These are phyloP conservation scores for Suhomyces faveliae DNA, from an alignment of 805 yeast species.

Conservation along the genomic window DNA sequence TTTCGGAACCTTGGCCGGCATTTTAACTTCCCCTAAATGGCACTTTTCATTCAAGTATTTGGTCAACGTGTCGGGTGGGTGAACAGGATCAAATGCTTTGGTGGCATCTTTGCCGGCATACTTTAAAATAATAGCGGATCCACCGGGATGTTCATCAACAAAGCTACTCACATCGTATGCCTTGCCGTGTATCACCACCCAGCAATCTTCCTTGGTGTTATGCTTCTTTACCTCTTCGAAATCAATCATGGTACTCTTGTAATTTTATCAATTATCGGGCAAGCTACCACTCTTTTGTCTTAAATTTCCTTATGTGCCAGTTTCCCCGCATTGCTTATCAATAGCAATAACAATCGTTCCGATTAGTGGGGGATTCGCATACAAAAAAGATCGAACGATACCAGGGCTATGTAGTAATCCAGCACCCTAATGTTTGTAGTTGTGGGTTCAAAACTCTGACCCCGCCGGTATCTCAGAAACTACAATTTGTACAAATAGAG, in stretches of 20 bases:
- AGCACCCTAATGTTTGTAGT: too few relatives aligned
- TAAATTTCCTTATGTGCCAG: neutral
- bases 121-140: conserved; percentile 51
- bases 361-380: neutral
- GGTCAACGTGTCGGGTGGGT: conserved; percentile 82
- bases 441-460: too few relatives aligned
- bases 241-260: neutral
- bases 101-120: conserved; percentile 61
- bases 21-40: conserved; percentile 37
- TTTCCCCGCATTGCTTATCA: conserved; percentile 1
- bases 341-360: neutral
- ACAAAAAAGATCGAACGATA: neutral
- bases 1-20: neutral
- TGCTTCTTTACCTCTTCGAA: conserved; percentile 43
- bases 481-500: too few relatives aligned
- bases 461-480: too few relatives aligned
- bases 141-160: conserved; percentile 61
- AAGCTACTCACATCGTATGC: conserved; percentile 76
- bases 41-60: conserved; percentile 53
- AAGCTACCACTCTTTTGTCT: neutral
- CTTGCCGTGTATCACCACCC: conserved; percentile 80
- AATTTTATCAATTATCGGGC: neutral
- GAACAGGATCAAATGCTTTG: conserved; percentile 82
- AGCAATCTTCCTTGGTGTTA: conserved; percentile 60
- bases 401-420: too few relatives aligned